Percentiles rank a stretch among this genome's conserved stretches.
Evolutionary conservation across 2,329 filamentous ascomycete genomes (phyloP).

Genomic region (Penicillium sp.): DNA sequence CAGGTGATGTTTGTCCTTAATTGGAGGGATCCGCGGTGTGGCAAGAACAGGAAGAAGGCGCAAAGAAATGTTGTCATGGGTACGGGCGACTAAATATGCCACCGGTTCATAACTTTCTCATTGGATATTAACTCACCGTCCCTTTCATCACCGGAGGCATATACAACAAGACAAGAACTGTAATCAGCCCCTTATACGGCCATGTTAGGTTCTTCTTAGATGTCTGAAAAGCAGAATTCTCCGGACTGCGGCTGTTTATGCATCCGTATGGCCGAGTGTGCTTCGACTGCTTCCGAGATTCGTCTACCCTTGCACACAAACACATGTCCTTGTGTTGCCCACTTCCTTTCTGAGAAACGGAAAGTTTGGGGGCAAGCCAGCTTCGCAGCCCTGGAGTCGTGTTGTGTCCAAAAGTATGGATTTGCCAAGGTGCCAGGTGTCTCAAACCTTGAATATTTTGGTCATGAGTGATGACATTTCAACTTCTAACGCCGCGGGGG

Average conservation of each 20-base stretch:
- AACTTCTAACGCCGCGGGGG: background rate
- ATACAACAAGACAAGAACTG: no score
- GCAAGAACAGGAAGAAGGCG: no score
- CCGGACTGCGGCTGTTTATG: background rate
- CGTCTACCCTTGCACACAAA: background rate
- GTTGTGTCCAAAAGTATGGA: background rate
- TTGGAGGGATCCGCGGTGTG: background rate
- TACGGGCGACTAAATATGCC: no score
- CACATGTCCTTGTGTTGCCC: no score
- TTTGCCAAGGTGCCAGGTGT: background rate
- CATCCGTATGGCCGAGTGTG: background rate
- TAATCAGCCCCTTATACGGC: no score
- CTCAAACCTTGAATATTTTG: background rate
- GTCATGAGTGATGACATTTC: no score
- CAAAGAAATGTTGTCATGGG: no score
- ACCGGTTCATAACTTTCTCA: no score
- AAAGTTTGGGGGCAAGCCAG: background rate
- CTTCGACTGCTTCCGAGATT: background rate
- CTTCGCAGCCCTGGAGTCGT: background rate
- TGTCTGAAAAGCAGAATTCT: background rate
- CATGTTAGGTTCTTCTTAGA: no score
- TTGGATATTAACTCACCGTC: no score
- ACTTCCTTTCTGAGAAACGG: background rate
- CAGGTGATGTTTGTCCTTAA: no score
- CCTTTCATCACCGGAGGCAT: no score